These are phyloP conservation scores for Xylariomycetidae sp. DNA, from an alignment of 2,329 filamentous ascomycete genomes.

Conservation along the genomic window DNA sequence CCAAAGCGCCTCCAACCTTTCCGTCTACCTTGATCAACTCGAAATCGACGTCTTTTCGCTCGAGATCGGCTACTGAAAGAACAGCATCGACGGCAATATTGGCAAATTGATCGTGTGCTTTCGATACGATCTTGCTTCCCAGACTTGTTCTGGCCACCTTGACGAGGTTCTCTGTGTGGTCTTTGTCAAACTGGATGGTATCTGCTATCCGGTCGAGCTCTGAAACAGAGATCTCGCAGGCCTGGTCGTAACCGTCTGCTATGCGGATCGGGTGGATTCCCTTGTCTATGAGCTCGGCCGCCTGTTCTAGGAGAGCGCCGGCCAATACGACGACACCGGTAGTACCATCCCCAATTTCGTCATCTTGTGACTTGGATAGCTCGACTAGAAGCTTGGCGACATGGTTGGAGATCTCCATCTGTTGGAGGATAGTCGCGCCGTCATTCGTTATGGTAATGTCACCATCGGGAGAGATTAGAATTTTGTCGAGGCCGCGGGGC, in stretches of 20 bases:
- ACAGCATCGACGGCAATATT: constrained; percentile 97
- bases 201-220: constrained; percentile 94
- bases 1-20: constrained; percentile 90
- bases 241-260: constrained; percentile 95
- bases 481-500: constrained; percentile 95
- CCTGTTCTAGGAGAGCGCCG: constrained; percentile 91
- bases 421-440: constrained; percentile 91
- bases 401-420: constrained; percentile 99
- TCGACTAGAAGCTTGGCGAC: constrained; percentile 96
- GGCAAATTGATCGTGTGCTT: constrained; percentile 96
- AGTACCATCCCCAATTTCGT: constrained; percentile 97
- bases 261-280: constrained; percentile 98
- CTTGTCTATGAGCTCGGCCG: constrained; percentile 97
- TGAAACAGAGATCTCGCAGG: constrained; percentile 91
- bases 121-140: constrained; percentile 98
- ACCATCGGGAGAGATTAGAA: constrained; percentile 95
- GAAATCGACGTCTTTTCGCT: constrained; percentile 96
- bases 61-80: constrained; percentile 89
- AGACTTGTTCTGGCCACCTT: constrained; percentile 94
- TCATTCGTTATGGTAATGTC: constrained; percentile 99
- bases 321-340: constrained; percentile 96
- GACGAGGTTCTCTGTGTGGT: constrained; percentile 78
- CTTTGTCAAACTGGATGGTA: constrained; percentile 76
- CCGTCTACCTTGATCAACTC: constrained; percentile 99
- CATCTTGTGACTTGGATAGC: constrained; percentile 96